Evolutionary conservation across 306 rosid genomes (phyloP).

Genomic region (Casuarina glauca): DNA sequence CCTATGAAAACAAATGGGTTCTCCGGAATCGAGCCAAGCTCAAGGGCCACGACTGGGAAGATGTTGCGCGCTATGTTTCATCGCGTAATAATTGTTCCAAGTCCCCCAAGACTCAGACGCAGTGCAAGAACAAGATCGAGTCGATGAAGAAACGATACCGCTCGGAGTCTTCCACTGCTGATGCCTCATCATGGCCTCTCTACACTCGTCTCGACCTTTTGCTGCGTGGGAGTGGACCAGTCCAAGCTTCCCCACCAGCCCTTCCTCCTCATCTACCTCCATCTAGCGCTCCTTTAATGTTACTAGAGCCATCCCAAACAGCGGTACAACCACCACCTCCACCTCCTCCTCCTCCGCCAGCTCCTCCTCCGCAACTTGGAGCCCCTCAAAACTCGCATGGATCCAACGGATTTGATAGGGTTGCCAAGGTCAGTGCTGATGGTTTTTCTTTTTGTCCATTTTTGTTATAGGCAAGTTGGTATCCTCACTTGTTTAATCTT

Average conservation of each 20-base stretch:
- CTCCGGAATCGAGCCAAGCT: constrained; percentile 89
- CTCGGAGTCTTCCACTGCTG: constrained; percentile 69
- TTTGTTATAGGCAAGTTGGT: background rate
- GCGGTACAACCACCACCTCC: constrained; percentile 32
- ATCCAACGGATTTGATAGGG: constrained; percentile 69
- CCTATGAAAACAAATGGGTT: constrained; percentile 82
- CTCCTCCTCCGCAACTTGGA: constrained; percentile 31
- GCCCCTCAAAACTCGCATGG: constrained; percentile 72
- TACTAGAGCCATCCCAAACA: constrained; percentile 47
- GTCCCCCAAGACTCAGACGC: constrained; percentile 81
- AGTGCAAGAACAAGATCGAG: constrained; percentile 98
- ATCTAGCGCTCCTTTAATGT: constrained; percentile 40
- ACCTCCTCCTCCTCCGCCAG: constrained; percentile 21
- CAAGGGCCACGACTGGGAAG: constrained; percentile 97
- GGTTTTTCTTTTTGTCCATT: background rate
- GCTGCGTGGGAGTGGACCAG: constrained; percentile 66
- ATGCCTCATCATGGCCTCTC: constrained; percentile 80
- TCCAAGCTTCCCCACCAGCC: background rate
- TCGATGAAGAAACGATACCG: constrained; percentile 96
- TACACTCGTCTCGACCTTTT: constrained; percentile 75
- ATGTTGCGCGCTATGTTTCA: constrained; percentile 70
- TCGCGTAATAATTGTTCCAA: constrained; percentile 61
- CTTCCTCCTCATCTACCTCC: constrained; percentile 7
- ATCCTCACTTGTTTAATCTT: background rate
- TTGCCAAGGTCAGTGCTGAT: constrained; percentile 56